Conservation (phyloP, 225 moss, liverwort and hornwort species). For the Rhytidiadelphus loreus region DNA sequence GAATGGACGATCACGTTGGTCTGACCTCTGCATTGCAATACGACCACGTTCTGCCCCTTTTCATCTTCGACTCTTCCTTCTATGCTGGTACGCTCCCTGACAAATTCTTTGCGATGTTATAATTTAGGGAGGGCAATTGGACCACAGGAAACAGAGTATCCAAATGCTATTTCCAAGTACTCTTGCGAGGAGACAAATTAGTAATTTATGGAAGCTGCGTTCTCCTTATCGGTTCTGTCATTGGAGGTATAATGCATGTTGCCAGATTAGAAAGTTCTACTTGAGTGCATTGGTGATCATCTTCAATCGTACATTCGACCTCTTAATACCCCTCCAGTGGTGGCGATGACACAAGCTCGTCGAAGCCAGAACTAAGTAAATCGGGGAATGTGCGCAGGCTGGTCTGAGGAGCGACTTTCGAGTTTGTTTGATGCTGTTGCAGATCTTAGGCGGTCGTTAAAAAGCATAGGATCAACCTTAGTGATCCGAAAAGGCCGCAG, state of each 20-base stretch:
- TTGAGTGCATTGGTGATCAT: neutral
- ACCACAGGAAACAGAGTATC: neutral
- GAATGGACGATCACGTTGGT: constrained; percentile 88
- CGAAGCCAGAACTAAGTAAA: neutral
- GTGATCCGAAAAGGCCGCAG: constrained; percentile 52
- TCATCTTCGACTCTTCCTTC: constrained; percentile 69
- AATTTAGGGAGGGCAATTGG: neutral
- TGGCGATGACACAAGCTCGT: neutral
- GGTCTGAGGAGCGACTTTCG: constrained; percentile 63
- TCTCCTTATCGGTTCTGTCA: neutral
- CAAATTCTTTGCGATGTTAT: neutral
- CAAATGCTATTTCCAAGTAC: neutral
- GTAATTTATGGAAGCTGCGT: neutral
- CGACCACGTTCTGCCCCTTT: constrained; percentile 64
- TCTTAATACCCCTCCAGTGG: neutral
- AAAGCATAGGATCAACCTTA: constrained; percentile 56
- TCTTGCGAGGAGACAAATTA: neutral
- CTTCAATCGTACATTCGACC: neutral
- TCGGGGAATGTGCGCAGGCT: constrained; percentile 39
- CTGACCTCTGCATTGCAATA: constrained; percentile 52
- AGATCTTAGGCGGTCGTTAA: constrained; percentile 65
- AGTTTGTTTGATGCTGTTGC: constrained; percentile 64
- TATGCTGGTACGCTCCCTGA: constrained; percentile 50
- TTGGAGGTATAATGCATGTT: neutral
- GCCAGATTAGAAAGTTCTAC: neutral